A percentile compares a stretch with the other conserved stretches of the same genome.
These are phyloP conservation scores for Pythium chondricola DNA, from an alignment of 352 stramenopile species.

Conservation along the genomic window DNA sequence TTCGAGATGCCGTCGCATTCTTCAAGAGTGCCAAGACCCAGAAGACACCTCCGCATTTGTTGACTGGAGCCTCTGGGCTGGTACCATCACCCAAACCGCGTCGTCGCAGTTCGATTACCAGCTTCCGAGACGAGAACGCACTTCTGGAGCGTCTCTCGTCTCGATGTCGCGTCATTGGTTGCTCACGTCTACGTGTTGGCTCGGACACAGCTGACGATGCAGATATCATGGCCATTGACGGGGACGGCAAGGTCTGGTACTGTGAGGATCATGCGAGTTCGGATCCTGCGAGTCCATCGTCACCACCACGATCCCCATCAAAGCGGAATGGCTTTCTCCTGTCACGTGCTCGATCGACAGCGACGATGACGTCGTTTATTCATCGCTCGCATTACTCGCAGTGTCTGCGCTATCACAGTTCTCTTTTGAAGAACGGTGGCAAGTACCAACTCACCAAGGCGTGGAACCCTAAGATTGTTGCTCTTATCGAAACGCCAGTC, in stretches of 20 bases:
- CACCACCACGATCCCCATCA: constrained; percentile 22
- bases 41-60: no score
- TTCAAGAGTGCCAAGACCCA: no score
- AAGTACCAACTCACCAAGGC: constrained; percentile 55
- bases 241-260: constrained; percentile 1
- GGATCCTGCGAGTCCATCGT: constrained; percentile 7
- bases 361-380: constrained; percentile 21
- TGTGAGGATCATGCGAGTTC: constrained; percentile 19
- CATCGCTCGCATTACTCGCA: constrained; percentile 40
- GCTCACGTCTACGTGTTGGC: constrained; percentile 14
- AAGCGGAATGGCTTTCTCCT: constrained; percentile 22
- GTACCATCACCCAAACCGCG: not conserved
- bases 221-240: not conserved
- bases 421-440: constrained; percentile 41
- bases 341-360: constrained; percentile 23
- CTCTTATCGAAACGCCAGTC: constrained; percentile 54
- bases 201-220: constrained; percentile 1
- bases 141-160: constrained; percentile 36
- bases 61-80: not conserved
- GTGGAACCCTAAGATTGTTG: constrained; percentile 51
- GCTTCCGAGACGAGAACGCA: constrained; percentile 31
- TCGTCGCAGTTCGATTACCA: constrained; percentile 24
- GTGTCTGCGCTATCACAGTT: constrained; percentile 53
- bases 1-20: constrained; percentile 64
- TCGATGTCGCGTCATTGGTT: constrained; percentile 51